Evolutionary conservation across 2,329 filamentous ascomycete species (phyloP), one percentile per base, ranked within the genome.

Genomic region (Nothophaeocryptopus gaeumannii): DNA sequence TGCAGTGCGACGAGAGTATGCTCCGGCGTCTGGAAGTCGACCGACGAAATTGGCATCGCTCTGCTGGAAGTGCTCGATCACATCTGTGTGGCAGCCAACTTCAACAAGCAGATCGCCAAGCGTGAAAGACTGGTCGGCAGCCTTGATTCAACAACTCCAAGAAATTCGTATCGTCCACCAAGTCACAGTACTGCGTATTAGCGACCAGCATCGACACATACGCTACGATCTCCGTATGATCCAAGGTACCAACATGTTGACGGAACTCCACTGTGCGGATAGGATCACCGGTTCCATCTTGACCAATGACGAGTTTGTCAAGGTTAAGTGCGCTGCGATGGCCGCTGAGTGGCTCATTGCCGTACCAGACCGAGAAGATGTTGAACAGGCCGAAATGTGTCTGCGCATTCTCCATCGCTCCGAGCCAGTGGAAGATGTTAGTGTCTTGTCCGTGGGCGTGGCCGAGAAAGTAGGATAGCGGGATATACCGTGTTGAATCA

Each of bases 241-340:
- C 39, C n/a, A 49, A 26, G 4, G 46, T 42, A 13, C 46, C 46
- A 5, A 32, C 38, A 15, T 49, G 46, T 12, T 49, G 46, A 16
- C 46, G 46, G 10, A 49, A 49, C 26, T 49, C 46, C 39, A 49
- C 38, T 12, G 46, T 49, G 7, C n/a, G 32, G 16, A 26, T 20
- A 14, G 33, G 15, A n/a, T 26, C 20, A 26, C 4, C 3, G 20
- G 3, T 26, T 3, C 20, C 20, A 26, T 26, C 20, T 26, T 26
- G 20, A 26, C 20, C 20, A 7, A 26, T 7, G 20, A 26, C 20
- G 3, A 26, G 20, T 3, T 26, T 26, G 20, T 26, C 20, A 4
- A 26, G 7, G 20, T 26, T 26, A 7, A 26, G 20, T 4, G 7
- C 20, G 20, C 20, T 26, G 20, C 20, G 20, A 7, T 26, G 20